Base-by-base conservation (phyloP, 345 rosid species). In the Schrenkiella parvula region DNA sequence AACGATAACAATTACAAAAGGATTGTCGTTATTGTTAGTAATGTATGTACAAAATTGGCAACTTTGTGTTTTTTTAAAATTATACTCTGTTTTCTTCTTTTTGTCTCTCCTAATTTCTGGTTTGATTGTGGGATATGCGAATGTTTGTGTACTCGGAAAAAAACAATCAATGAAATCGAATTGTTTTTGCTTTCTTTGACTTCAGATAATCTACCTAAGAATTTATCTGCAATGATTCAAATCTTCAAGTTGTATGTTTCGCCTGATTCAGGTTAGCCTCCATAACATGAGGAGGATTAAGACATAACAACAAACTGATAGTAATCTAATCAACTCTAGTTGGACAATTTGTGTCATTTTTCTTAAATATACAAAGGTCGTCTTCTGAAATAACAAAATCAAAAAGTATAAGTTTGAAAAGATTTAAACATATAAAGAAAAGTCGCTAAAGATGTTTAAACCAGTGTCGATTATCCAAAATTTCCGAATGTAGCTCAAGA, bases 141-240 rank as follows among this genome's bases (percentile, higher is more conserved):
- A 41, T 42, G 68, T 15, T 38, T 67, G 69, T 60, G 73, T 51
- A 51, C 31, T 60, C 19, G 17, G 68, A 38, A 6, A 12, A 12
- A 58, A 75, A 75, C 68, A 67, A 60, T 41, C 43, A 60, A 68
- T 51, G 64, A 67, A 74, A 67, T 54, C 64, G 68, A 66, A 74
- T 47, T 73, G 78, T 74, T 57, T 74, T 66, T 54, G 67, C 66
- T 60, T 65, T 31, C 8, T 23, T 56, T 17, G 3, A 50, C 22
- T 50, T 22, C 15, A 66, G 26, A 66, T 66, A 10, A n/a, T 51
- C 11, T 25, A 13, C 41, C 25, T 7, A 32, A 32, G 3, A 34
- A 0, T 19, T 21, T 15, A 15, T 26, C 17, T 29, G 29, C 39
- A 43, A 13, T 28, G 29, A 21, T 53, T 67, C 5, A 51, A 2